phyloP scores from a whole-genome alignment of 2,329 filamentous ascomycete species.

The Verruconis gallopava region DNA sequence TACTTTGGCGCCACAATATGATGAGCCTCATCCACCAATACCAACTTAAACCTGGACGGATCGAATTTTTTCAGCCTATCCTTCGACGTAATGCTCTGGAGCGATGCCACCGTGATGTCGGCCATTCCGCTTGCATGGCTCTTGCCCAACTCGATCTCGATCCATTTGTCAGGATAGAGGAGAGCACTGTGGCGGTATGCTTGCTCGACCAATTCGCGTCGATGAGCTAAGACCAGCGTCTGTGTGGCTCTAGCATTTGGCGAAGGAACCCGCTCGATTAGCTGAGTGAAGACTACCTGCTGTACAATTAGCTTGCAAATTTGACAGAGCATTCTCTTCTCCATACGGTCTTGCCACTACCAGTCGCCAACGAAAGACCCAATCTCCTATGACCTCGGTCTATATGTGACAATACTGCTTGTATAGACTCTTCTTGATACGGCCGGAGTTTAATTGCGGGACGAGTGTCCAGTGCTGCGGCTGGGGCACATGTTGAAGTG shows the following conservation, averaged over 20 bases:
- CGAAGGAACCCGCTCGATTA: conserved; percentile 64
- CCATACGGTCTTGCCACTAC: conserved; percentile 72
- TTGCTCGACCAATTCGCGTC: conserved; percentile 87
- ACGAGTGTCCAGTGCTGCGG: too few relatives aligned
- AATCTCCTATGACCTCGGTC: conserved; percentile 61
- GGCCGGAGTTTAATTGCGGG: conserved; percentile 60
- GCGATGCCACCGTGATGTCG: conserved; percentile 87
- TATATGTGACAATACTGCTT: conserved; percentile 60
- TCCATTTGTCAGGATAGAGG: conserved; percentile 64
- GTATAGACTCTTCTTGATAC: conserved; percentile 88
- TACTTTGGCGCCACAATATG: conserved; percentile 85
- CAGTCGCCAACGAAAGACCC: conserved; percentile 76
- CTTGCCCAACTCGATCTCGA: conserved; percentile 87
- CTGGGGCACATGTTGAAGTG: too few relatives aligned
- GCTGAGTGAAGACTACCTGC: conserved; percentile 87
- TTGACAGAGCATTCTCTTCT: background rate
- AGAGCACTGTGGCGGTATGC: conserved; percentile 71
- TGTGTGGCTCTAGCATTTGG: conserved; percentile 48
- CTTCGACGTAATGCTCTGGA: conserved; percentile 69
- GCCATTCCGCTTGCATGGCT: conserved; percentile 63
- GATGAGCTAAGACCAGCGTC: conserved; percentile 83
- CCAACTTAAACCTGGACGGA: conserved; percentile 66
- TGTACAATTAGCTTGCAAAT: conserved; percentile 6
- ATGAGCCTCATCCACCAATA: conserved; percentile 92
- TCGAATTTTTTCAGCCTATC: conserved; percentile 74